phyloP scores from a whole-genome alignment of 371 early-diverging fungal species.

The Haplosporangium sp. region DNA sequence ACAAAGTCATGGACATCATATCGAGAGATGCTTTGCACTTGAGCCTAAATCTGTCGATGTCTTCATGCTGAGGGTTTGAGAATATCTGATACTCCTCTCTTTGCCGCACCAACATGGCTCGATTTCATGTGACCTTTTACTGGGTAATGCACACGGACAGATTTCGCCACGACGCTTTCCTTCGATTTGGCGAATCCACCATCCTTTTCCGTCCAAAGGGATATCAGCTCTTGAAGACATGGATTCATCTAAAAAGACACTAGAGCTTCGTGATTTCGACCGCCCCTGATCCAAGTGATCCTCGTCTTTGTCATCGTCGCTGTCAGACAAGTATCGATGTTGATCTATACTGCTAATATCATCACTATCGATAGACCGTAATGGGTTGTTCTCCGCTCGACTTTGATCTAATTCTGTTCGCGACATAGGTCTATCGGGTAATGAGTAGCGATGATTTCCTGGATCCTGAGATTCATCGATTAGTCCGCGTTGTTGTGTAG shows the following conservation, averaged over 20 bases:
- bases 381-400: neutral
- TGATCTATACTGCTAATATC: neutral
- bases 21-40: neutral
- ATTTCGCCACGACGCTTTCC: conserved; percentile 44
- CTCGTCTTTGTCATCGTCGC: neutral
- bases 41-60: neutral
- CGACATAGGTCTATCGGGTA: conserved; percentile 3
- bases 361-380: conserved; percentile 7
- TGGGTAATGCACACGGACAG: conserved; percentile 27
- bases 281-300: neutral
- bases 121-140: neutral
- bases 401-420: conserved; percentile 8
- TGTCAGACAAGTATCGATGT: neutral
- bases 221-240: conserved; percentile 16
- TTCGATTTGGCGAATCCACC: conserved; percentile 53
- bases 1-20: neutral
- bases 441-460: neutral
- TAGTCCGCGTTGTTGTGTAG: neutral
- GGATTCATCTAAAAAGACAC: neutral
- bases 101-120: conserved; percentile 43
- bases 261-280: neutral
- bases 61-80: neutral
- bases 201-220: conserved; percentile 41
- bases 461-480: neutral
- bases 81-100: conserved; percentile 18